Conservation (phyloP, 345 rosid species). For the Ceriops decandra region DNA sequence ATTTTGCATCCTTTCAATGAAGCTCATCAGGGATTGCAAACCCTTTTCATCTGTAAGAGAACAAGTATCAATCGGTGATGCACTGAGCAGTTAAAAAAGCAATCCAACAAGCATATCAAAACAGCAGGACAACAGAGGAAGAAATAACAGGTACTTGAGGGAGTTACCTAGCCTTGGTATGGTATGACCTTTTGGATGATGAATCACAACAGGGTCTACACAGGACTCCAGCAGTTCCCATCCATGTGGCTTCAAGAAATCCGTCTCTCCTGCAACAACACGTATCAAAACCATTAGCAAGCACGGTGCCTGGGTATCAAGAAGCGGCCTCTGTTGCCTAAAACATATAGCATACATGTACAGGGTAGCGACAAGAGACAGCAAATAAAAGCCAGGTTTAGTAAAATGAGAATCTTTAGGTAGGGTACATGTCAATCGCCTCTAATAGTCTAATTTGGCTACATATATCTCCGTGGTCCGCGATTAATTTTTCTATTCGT, state of each 20-base stretch:
- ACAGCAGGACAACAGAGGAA: neutral
- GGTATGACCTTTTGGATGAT: conserved; percentile 95
- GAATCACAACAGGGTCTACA: conserved; percentile 52
- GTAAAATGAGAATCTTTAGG: too few species aligned
- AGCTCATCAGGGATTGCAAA: conserved; percentile 36
- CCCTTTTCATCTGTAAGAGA: conserved; percentile 54
- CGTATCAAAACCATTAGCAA: too few species aligned
- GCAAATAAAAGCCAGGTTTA: too few species aligned
- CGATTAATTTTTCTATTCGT: too few species aligned
- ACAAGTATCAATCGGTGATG: neutral
- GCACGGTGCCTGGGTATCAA: too few species aligned
- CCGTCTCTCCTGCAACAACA: conserved; percentile 64
- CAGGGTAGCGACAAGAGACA: too few species aligned
- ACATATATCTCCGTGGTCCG: too few species aligned
- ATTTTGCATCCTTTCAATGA: conserved; percentile 46
- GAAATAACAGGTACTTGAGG: neutral
- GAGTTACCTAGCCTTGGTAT: conserved; percentile 70
- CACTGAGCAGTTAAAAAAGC: neutral
- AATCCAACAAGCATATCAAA: neutral
- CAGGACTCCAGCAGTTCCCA: conserved; percentile 45
- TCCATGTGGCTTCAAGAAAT: conserved; percentile 74
- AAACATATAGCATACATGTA: too few species aligned
- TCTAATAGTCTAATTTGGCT: too few species aligned
- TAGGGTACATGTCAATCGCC: too few species aligned
- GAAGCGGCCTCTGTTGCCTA: too few species aligned